Percentiles rank a stretch among this genome's conserved stretches.
These are phyloP conservation scores for Psidium guajava DNA, from an alignment of 345 rosid species.

Conservation along the genomic window DNA sequence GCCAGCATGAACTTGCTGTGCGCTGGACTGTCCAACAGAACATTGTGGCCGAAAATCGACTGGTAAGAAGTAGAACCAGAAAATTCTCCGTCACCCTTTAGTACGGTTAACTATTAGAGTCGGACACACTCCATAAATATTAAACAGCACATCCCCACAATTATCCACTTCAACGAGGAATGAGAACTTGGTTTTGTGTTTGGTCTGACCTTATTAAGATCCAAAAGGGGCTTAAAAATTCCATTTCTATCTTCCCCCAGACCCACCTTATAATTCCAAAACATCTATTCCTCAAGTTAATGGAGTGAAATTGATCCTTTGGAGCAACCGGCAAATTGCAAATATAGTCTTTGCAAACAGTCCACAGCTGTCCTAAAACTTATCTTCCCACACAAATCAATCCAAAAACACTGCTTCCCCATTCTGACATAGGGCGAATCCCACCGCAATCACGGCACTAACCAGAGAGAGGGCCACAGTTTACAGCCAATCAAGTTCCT, in stretches of 20 bases:
- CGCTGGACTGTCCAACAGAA: neutral
- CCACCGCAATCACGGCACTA: neutral
- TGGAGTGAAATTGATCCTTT: neutral
- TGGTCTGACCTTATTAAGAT: neutral
- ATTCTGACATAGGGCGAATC: neutral
- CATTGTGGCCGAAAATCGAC: neutral
- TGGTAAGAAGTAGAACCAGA: neutral
- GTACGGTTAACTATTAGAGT: neutral
- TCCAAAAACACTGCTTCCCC: neutral
- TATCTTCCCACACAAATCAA: neutral
- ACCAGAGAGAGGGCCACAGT: neutral
- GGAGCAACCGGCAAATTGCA: neutral
- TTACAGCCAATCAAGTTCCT: neutral
- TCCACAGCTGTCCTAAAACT: neutral
- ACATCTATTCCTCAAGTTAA: neutral
- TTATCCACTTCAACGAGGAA: neutral
- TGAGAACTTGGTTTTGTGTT: neutral
- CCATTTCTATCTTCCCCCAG: neutral
- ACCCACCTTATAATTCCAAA: neutral
- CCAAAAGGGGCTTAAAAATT: neutral
- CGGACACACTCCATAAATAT: neutral
- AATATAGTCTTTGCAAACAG: neutral
- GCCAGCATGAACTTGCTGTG: neutral
- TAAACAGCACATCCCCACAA: neutral
- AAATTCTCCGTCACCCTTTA: neutral